phyloP scores from a whole-genome alignment of 257 asterid species.

The Schizonepeta tenuifolia region DNA sequence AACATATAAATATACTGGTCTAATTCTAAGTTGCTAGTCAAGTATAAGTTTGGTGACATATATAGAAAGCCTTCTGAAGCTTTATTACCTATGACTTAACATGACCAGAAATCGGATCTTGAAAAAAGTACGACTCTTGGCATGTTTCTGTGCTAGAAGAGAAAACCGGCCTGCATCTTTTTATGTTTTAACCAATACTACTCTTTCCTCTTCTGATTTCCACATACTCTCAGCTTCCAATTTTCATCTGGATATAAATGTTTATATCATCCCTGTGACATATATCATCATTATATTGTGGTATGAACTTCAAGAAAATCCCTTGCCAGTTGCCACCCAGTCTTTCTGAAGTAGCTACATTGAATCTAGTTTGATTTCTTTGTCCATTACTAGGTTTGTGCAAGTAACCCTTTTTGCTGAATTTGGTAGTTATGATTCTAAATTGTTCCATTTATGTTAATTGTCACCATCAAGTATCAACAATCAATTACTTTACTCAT shows the following conservation, averaged over 20 bases:
- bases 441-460: neutral
- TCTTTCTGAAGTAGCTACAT: neutral
- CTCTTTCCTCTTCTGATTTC: neutral
- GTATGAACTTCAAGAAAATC: neutral
- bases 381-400: constrained; percentile 9
- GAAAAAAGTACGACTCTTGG: neutral
- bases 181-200: neutral
- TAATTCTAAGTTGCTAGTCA: neutral
- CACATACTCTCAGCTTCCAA: neutral
- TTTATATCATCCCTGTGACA: neutral
- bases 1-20: neutral
- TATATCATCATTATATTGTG: neutral
- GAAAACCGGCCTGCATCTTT: neutral
- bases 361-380: neutral
- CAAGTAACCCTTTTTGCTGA: neutral
- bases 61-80: neutral
- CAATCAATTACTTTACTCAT: neutral
- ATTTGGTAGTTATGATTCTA: constrained; percentile 16
- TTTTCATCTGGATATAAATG: neutral
- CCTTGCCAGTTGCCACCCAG: neutral
- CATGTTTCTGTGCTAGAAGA: neutral
- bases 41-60: neutral
- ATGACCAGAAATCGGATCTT: neutral
- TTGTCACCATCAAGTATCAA: neutral
- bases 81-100: neutral